These are phyloP conservation scores for Yamadazyma buinensis DNA, from an alignment of 1,139 yeast species.

Conservation along the genomic window DNA sequence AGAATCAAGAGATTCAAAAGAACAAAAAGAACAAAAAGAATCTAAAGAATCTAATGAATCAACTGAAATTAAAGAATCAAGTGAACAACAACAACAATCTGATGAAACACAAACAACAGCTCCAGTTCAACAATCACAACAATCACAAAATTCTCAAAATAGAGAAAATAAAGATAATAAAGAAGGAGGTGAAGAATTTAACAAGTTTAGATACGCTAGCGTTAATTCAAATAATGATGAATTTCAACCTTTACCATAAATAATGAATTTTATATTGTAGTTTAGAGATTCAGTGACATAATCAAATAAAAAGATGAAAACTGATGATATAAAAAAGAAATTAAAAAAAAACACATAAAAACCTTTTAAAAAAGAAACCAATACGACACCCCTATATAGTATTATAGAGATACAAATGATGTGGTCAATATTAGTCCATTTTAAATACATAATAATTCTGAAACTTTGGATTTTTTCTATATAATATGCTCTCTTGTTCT, in stretches of 20 bases:
- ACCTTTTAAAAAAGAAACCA: too few relatives aligned
- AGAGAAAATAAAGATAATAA: slow-evolving; percentile 21
- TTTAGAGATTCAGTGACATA: too few relatives aligned
- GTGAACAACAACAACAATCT: slow-evolving; percentile 26
- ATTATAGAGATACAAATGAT: too few relatives aligned
- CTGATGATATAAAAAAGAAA: too few relatives aligned
- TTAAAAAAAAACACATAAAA: too few relatives aligned
- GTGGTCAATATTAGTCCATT: too few relatives aligned
- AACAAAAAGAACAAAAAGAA: slow-evolving; percentile 3
- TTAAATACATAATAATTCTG: too few relatives aligned
- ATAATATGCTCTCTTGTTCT: too few relatives aligned
- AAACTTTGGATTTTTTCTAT: too few relatives aligned
- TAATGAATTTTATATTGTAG: background rate
- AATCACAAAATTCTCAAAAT: slow-evolving; percentile 29
- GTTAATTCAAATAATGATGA: slow-evolving; percentile 47
- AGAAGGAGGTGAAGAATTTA: slow-evolving; percentile 30
- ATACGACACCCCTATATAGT: too few relatives aligned
- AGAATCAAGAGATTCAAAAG: background rate
- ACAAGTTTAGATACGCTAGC: slow-evolving; percentile 45
- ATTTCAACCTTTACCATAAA: slow-evolving; percentile 30
- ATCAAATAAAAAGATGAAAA: too few relatives aligned
- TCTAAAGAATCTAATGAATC: background rate
- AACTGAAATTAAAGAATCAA: background rate
- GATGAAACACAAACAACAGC: slow-evolving; percentile 22
- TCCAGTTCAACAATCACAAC: slow-evolving; percentile 18